Evolutionary conservation across 2,329 filamentous ascomycete species (phyloP).

Genomic region (Exophiala phaeomuriformis): DNA sequence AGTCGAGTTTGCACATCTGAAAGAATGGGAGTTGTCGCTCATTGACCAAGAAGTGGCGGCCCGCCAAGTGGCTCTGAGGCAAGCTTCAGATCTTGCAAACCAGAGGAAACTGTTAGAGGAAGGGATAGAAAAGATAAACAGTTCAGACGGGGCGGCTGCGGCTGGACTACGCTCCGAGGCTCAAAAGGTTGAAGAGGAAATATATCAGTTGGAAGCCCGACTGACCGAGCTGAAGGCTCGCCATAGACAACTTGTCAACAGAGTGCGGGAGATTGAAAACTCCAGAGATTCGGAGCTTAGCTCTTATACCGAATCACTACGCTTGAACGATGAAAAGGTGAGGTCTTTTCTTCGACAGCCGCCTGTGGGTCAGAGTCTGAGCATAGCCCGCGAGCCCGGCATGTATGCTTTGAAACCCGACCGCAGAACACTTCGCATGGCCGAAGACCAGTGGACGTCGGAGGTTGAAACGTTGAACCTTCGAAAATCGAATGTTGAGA

Average conservation of each 20-base stretch:
- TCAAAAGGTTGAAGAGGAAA: slow-evolving; percentile 47
- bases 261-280: slow-evolving; percentile 50
- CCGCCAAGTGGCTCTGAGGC: slow-evolving; percentile 42
- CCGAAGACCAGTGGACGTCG: slow-evolving; percentile 48
- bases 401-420: slow-evolving; percentile 50
- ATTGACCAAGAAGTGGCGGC: slow-evolving; percentile 42
- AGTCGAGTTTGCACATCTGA: slow-evolving; percentile 48
- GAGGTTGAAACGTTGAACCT: slow-evolving; percentile 42
- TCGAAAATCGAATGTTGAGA: slow-evolving; percentile 42
- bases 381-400: slow-evolving; percentile 22
- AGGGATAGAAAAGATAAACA: slow-evolving; percentile 44
- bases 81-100: slow-evolving; percentile 46
- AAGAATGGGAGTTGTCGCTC: slow-evolving; percentile 49
- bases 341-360: slow-evolving; percentile 46
- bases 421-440: slow-evolving; percentile 54
- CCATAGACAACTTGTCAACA: slow-evolving; percentile 46
- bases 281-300: slow-evolving; percentile 52
- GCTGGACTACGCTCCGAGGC: slow-evolving; percentile 46
- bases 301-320: slow-evolving; percentile 51
- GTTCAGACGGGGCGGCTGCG: slow-evolving; percentile 40
- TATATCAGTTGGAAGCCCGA: slow-evolving; percentile 50
- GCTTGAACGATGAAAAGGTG: slow-evolving; percentile 50
- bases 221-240: slow-evolving; percentile 49
- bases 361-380: slow-evolving; percentile 36
- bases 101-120: slow-evolving; percentile 46